A percentile compares a stretch with the other conserved stretches of the same genome.
These are phyloP conservation scores for Colletotrichum tabaci DNA, from an alignment of 2,329 filamentous ascomycete genomes.

Conservation along the genomic window DNA sequence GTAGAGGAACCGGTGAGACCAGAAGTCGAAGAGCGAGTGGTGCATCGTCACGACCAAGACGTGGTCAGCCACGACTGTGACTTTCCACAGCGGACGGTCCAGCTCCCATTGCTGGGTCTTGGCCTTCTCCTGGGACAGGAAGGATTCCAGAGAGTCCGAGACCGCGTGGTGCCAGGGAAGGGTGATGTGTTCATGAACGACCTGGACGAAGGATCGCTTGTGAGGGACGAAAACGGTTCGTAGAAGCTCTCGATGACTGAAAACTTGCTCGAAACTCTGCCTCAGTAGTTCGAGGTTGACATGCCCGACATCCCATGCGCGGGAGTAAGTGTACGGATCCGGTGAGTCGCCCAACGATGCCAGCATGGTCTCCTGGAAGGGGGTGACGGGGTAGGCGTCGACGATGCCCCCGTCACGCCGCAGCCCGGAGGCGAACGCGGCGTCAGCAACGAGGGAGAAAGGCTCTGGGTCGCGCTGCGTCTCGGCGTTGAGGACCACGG, in stretches of 20 bases:
- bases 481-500: neutral
- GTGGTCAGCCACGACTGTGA: neutral
- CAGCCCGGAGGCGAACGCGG: neutral
- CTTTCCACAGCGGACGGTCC: neutral
- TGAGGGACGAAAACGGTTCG: conserved; percentile 41
- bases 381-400: conserved; percentile 46
- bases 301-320: conserved; percentile 38
- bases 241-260: conserved; percentile 39
- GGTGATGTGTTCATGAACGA: neutral
- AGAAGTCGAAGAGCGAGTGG: conserved; percentile 53
- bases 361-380: conserved; percentile 46
- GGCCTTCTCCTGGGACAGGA: no score
- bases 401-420: neutral
- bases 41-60: conserved; percentile 50
- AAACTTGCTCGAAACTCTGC: conserved; percentile 37
- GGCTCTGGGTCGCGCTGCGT: conserved; percentile 1
- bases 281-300: conserved; percentile 38
- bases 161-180: conserved; percentile 11
- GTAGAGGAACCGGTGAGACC: conserved; percentile 50
- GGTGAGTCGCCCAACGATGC: conserved; percentile 22
- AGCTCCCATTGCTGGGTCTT: neutral
- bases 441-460: conserved; percentile 34
- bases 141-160: neutral
- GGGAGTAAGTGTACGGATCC: conserved; percentile 43
- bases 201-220: conserved; percentile 6